phyloP scores from a whole-genome alignment of 441 rosid species.

The Arabidopsis lyrata region DNA sequence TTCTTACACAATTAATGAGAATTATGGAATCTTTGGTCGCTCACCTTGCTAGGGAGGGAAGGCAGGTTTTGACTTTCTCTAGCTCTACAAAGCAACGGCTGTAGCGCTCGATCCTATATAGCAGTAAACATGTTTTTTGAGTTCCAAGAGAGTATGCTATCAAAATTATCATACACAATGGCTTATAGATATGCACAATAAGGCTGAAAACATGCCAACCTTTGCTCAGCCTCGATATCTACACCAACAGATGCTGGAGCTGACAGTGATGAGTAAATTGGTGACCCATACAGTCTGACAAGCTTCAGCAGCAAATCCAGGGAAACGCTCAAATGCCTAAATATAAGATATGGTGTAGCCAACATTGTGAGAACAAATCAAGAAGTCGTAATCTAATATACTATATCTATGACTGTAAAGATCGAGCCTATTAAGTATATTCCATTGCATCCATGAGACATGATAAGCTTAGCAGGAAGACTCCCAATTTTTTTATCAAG shows the following conservation, averaged over 20 bases:
- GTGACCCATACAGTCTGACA: conserved; percentile 77
- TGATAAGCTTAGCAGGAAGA: conserved; percentile 8
- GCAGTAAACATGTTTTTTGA: conserved; percentile 31
- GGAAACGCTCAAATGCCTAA: conserved; percentile 82
- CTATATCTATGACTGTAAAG: conserved; percentile 18
- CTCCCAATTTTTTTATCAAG: not conserved
- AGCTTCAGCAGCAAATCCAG: conserved; percentile 87
- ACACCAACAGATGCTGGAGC: conserved; percentile 89
- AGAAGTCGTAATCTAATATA: not conserved
- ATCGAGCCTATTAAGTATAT: conserved; percentile 6
- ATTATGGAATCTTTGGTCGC: conserved; percentile 6
- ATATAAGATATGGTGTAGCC: conserved; percentile 19
- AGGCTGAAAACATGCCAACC: conserved; percentile 55
- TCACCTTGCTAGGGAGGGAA: conserved; percentile 74
- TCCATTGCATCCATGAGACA: conserved; percentile 8
- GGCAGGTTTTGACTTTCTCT: conserved; percentile 78
- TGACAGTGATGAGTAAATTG: conserved; percentile 82
- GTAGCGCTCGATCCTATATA: conserved; percentile 80
- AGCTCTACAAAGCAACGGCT: conserved; percentile 88
- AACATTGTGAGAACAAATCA: conserved; percentile 7
- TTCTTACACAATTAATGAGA: not conserved
- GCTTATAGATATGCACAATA: conserved; percentile 17
- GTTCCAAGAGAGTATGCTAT: not conserved
- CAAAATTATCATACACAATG: not conserved
- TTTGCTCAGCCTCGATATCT: conserved; percentile 97